These are phyloP conservation scores for Darksidea phi DNA, from an alignment of 495 filamentous ascomycete species.

Conservation along the genomic window DNA sequence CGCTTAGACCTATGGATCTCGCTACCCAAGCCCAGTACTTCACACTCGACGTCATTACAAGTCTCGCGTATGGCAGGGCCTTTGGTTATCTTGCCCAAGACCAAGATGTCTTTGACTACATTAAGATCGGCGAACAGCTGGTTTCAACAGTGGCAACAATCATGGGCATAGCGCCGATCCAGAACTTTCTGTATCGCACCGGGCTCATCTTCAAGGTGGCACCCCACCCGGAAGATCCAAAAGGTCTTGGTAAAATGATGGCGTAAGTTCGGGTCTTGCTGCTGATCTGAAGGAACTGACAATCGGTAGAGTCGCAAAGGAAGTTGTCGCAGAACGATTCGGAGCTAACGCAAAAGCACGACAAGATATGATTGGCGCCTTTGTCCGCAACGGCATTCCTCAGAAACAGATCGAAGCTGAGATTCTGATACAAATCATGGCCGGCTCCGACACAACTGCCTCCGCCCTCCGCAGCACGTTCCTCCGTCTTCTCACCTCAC, in stretches of 20 bases:
- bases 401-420: constrained; percentile 40
- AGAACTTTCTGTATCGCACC: constrained; percentile 4
- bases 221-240: not conserved
- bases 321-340: constrained; percentile 17
- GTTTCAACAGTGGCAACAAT: constrained; percentile 8
- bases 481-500: constrained; percentile 14
- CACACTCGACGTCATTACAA: constrained; percentile 50
- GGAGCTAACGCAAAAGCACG: constrained; percentile 27
- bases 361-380: constrained; percentile 44
- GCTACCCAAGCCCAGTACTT: constrained; percentile 46
- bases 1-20: constrained; percentile 43
- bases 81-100: constrained; percentile 49
- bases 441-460: constrained; percentile 27
- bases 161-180: constrained; percentile 20
- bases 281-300: constrained; percentile 3
- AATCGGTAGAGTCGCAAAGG: constrained; percentile 9
- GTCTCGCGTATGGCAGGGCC: constrained; percentile 45
- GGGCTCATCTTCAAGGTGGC: not conserved
- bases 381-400: constrained; percentile 43
- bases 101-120: constrained; percentile 51
- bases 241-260: constrained; percentile 5
- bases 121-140: constrained; percentile 41
- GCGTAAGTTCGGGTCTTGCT: constrained; percentile 21
- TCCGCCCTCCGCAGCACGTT: constrained; percentile 15
- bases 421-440: constrained; percentile 39